These are phyloP conservation scores for Boletus eberwhitei DNA, from an alignment of 768 basidiomycete species.

Conservation along the genomic window DNA sequence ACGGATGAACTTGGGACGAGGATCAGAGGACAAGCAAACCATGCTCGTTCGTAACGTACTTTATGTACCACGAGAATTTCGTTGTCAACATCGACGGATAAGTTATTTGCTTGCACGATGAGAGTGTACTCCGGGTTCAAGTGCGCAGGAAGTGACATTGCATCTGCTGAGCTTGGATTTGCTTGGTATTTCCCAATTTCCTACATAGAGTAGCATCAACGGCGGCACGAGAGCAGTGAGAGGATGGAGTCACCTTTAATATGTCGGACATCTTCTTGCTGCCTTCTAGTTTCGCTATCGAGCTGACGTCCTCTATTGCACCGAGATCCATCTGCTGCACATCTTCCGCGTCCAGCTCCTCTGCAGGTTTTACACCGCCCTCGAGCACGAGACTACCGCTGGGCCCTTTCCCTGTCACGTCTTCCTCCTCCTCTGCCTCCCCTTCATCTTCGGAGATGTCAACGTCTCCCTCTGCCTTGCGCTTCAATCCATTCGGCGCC, in stretches of 20 bases:
- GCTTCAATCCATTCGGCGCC: conserved; percentile 45
- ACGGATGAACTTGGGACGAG: conserved; percentile 74
- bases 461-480: conserved; percentile 53
- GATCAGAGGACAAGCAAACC: conserved; percentile 8
- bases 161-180: conserved; percentile 74
- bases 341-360: conserved; percentile 91
- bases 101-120: conserved; percentile 96
- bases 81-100: conserved; percentile 97
- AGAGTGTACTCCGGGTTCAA: conserved; percentile 94
- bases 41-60: conserved; percentile 37
- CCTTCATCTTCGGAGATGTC: conserved; percentile 59
- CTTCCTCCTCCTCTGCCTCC: conserved; percentile 39
- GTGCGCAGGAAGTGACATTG: conserved; percentile 76
- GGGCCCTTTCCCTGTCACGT: conserved; percentile 37
- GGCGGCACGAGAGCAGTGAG: neutral
- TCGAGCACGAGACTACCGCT: conserved; percentile 67
- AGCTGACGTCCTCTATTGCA: conserved; percentile 77
- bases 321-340: conserved; percentile 94
- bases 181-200: conserved; percentile 86
- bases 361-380: conserved; percentile 90
- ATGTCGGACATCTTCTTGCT: conserved; percentile 88
- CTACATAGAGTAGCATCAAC: conserved; percentile 37
- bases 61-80: conserved; percentile 97
- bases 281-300: conserved; percentile 84
- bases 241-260: conserved; percentile 53